phyloP scores from a whole-genome alignment of 106 monocot species.

The Dioscorea alata region DNA sequence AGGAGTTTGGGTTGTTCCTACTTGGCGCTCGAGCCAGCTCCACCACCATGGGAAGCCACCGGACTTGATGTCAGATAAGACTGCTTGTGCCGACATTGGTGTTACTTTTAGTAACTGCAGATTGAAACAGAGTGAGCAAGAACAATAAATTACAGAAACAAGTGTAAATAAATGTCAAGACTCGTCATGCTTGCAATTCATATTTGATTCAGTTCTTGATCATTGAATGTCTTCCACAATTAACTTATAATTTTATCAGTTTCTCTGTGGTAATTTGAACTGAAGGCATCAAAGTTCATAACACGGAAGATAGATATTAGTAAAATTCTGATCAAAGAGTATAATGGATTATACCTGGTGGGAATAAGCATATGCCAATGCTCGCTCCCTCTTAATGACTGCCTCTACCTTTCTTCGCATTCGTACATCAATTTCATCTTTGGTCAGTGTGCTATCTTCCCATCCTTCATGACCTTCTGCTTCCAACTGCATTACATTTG shows the following conservation, averaged over 20 bases:
- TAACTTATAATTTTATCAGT: no score
- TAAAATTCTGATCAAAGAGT: neutral
- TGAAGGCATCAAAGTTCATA: no score
- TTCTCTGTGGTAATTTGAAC: no score
- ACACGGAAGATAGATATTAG: no score
- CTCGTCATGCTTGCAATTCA: no score
- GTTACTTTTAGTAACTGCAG: constrained; percentile 43
- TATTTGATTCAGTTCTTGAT: neutral
- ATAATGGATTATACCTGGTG: constrained; percentile 46
- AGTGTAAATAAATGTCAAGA: no score
- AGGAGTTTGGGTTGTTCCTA: neutral
- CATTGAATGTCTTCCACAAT: neutral
- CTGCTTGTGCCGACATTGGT: constrained; percentile 30
- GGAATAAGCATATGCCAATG: constrained; percentile 72
- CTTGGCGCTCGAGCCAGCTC: constrained; percentile 51
- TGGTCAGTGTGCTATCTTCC: constrained; percentile 73
- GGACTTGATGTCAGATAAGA: constrained; percentile 22
- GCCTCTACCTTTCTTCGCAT: constrained; percentile 67
- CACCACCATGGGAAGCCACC: constrained; percentile 44
- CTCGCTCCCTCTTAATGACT: constrained; percentile 67
- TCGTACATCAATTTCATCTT: constrained; percentile 48
- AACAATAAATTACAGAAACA: no score
- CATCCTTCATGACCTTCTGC: constrained; percentile 34
- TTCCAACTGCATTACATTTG: constrained; percentile 33
- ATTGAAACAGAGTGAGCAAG: neutral